A percentile compares a stretch with the other conserved stretches of the same genome.
Conservation (phyloP, 805 yeast genomes). For the Cyberlindnera bimundalis region DNA sequence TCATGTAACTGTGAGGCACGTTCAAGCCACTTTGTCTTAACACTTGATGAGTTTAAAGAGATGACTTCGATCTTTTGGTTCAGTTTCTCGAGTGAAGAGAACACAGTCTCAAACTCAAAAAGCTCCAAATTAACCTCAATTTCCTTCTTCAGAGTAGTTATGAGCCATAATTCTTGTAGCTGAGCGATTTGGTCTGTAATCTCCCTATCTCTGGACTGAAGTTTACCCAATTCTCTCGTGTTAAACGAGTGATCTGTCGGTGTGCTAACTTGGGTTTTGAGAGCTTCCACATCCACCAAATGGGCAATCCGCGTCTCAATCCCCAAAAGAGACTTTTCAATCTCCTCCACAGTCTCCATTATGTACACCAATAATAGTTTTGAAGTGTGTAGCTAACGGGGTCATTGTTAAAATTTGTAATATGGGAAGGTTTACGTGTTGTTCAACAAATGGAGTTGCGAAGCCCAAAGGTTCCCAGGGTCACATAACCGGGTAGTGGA, state of each 20-base stretch:
- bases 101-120: conserved; percentile 25
- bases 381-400: too few species aligned
- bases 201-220: conserved; percentile 20
- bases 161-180: conserved; percentile 25
- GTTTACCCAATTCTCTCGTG: conserved; percentile 16
- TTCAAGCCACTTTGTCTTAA: conserved; percentile 9
- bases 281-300: conserved; percentile 8
- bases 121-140: conserved; percentile 24
- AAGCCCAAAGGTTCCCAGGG: too few species aligned
- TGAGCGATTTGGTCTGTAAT: conserved; percentile 18
- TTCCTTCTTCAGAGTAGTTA: conserved; percentile 24
- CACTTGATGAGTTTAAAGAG: conserved; percentile 5
- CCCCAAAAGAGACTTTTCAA: conserved; percentile 1
- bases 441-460: too few species aligned
- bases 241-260: conserved; percentile 3
- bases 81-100: conserved; percentile 19
- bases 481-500: too few species aligned
- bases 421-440: too few species aligned
- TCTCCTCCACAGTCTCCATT: conserved; percentile 5
- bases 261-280: conserved; percentile 13
- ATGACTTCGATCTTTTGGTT: conserved; percentile 12
- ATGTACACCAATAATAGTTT: too few species aligned
- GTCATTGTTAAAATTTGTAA: too few species aligned
- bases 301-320: conserved; percentile 6
- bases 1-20: conserved; percentile 11